phyloP scores from a whole-genome alignment of 2,329 filamentous ascomycete species.

The Clonostachys byssicola region DNA sequence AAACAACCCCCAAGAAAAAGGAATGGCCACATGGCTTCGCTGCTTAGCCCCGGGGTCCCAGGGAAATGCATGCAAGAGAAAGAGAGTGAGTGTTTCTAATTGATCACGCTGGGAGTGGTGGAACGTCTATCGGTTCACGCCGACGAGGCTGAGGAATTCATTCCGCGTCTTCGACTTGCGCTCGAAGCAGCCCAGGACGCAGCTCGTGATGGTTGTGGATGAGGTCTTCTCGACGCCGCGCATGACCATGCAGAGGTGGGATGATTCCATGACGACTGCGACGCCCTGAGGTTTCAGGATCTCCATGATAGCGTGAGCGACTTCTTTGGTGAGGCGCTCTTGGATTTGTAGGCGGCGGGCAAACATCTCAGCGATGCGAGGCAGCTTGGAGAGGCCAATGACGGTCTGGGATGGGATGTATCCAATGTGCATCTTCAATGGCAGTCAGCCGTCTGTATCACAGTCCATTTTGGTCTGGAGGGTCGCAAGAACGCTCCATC shows the following conservation, averaged over 20 bases:
- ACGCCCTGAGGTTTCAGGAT: conserved; percentile 92
- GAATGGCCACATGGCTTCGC: no score
- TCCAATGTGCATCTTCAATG: conserved; percentile 86
- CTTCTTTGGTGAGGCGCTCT: conserved; percentile 92
- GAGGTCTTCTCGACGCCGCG: conserved; percentile 92
- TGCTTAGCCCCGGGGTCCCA: no score
- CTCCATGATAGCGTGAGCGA: conserved; percentile 89
- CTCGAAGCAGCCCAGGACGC: conserved; percentile 95
- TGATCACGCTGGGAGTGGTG: no score
- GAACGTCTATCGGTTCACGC: conserved; percentile 40
- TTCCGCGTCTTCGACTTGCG: conserved; percentile 89
- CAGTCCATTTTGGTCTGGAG: neutral
- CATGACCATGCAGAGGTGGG: conserved; percentile 98
- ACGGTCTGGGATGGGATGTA: conserved; percentile 92
- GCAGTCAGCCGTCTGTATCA: neutral
- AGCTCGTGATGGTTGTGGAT: conserved; percentile 88
- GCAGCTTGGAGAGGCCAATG: conserved; percentile 92
- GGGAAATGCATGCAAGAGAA: no score
- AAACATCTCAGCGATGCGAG: conserved; percentile 96
- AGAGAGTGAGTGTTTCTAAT: no score
- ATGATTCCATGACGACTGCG: conserved; percentile 95
- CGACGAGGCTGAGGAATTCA: conserved; percentile 83
- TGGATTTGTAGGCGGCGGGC: conserved; percentile 90
- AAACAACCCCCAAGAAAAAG: no score
- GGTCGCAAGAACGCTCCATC: neutral